Base-by-base conservation (phyloP, 768 basidiomycete genomes). In the Pholiota molesta region DNA sequence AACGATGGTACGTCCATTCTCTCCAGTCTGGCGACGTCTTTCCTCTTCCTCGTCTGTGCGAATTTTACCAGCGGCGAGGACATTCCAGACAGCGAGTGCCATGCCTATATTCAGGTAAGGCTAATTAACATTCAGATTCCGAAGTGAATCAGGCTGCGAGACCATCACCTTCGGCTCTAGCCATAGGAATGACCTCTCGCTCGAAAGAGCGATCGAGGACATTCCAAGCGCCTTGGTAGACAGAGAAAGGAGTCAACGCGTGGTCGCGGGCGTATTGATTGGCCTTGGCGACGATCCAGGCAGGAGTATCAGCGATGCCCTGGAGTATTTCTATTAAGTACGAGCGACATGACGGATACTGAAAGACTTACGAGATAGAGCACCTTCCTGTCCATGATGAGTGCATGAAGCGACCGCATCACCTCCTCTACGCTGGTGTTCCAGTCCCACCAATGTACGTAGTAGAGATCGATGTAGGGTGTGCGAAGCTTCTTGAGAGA, bases 331-430 rank as follows among this genome's bases (percentile, higher is more conserved):
- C n/a, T n/a, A n/a, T 7, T 47, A 3, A 47, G n/a, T 26, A 17
- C 6, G 5, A 44, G 8, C 1, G 26, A 11, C 11, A 7, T 5
- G 10, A 47, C 45, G 3, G 19, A 4, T 9, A 23, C 19, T n/a
- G 7, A 11, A 2, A 16, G 45, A 23, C 57, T 44, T 59, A 75
- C 77, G 4, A 77, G 71, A 64, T 83, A 83, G 6, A 83, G 68
- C 14, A 86, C 84, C 65, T 88, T 87, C n/a, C 87, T 81, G 29
- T 74, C 67, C 8, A 72, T 67, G 44, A 88, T 82, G 39, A 88
- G 76, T 16, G 75, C 75, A 63, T 88, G 82, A 5, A 89, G 72
- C 5, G 75, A 70, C 51, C 79, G 76, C 84, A 88, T 86, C 39
- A 87, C 71, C 70, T 89, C 87, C 65, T 83, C 80, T 51, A 88